phyloP scores from a whole-genome alignment of 306 rosid species.

The Argentina anserina region DNA sequence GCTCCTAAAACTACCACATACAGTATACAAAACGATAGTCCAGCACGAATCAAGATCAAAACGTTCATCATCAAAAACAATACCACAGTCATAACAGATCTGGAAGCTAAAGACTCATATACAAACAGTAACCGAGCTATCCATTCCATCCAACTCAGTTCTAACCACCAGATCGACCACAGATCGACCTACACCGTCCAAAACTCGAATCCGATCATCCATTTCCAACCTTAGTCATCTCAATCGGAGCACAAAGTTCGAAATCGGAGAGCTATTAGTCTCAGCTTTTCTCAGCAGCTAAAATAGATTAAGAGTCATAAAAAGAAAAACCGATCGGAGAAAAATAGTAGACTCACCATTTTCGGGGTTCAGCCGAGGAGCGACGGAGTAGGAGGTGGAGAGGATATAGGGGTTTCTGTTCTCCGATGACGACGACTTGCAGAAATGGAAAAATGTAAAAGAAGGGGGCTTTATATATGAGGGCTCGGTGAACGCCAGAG shows the following conservation, averaged over 20 bases:
- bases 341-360: constrained; percentile 24
- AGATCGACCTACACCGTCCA: background rate
- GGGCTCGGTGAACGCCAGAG: constrained; percentile 7
- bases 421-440: constrained; percentile 24
- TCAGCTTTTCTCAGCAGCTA: background rate
- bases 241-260: background rate
- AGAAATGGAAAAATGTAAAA: background rate
- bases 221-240: background rate
- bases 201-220: background rate
- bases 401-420: constrained; percentile 12
- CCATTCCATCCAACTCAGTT: background rate
- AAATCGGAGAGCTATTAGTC: background rate
- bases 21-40: background rate
- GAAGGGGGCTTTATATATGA: constrained; percentile 6
- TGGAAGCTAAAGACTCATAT: background rate
- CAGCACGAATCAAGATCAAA: background rate
- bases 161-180: constrained; percentile 3
- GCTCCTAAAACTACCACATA: background rate
- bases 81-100: background rate
- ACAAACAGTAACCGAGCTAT: background rate
- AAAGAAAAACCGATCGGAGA: background rate
- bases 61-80: background rate
- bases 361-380: background rate
- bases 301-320: background rate
- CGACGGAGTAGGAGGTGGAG: constrained; percentile 5